A percentile compares a stretch with the other conserved stretches of the same genome.
These are phyloP conservation scores for Phytopythium kandeliae DNA, from an alignment of 352 stramenopile genomes.

Conservation along the genomic window DNA sequence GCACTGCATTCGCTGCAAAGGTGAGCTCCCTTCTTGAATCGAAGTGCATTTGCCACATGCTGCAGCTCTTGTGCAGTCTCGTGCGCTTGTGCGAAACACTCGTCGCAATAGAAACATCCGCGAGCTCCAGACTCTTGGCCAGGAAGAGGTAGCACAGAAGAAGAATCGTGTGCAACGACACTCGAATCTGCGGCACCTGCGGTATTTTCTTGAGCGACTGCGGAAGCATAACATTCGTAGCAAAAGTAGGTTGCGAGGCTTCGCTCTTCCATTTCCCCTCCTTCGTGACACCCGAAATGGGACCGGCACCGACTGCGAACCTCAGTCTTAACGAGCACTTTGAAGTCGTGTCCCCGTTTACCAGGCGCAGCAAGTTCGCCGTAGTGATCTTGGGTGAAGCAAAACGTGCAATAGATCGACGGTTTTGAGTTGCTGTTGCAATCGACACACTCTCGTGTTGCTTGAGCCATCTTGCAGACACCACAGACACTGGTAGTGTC, in stretches of 20 bases:
- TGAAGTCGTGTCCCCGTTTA: slow-evolving; percentile 52
- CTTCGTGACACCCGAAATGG: slow-evolving; percentile 7
- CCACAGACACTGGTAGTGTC: slow-evolving; percentile 27
- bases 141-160: not conserved
- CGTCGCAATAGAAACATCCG: slow-evolving; percentile 62
- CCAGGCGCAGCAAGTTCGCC: not conserved
- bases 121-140: not conserved
- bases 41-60: slow-evolving; percentile 36
- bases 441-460: slow-evolving; percentile 55
- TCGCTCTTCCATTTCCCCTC: slow-evolving; percentile 4
- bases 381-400: slow-evolving; percentile 49
- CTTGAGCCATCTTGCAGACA: slow-evolving; percentile 22
- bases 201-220: slow-evolving; percentile 2
- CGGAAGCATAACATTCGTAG: slow-evolving; percentile 15
- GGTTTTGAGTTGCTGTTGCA: slow-evolving; percentile 17
- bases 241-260: slow-evolving; percentile 36
- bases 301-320: slow-evolving; percentile 29
- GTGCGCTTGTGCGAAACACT: slow-evolving; percentile 44
- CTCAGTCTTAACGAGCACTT: slow-evolving; percentile 19
- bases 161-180: not conserved
- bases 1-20: slow-evolving; percentile 49
- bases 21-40: slow-evolving; percentile 43
- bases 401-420: slow-evolving; percentile 33
- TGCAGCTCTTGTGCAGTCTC: slow-evolving; percentile 32
- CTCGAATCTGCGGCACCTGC: not conserved